Evolutionary conservation across 768 basidiomycete genomes (phyloP).

Genomic region (Mycena amicta): DNA sequence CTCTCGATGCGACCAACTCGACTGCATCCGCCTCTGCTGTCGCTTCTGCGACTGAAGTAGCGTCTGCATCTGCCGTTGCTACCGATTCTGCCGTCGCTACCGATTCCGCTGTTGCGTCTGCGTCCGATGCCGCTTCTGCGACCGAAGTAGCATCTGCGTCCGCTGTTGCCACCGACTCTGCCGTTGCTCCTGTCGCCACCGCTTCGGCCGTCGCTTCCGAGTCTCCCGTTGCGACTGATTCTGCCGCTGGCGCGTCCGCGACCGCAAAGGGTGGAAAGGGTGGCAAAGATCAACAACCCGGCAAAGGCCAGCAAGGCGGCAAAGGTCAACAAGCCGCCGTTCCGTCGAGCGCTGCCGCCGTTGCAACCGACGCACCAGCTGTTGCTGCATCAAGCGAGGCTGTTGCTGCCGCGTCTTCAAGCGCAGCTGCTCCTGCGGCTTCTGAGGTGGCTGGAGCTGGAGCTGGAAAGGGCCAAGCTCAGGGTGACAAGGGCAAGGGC

Average conservation of each 20-base stretch:
- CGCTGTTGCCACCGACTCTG: background rate
- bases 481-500: no score
- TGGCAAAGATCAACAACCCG: background rate
- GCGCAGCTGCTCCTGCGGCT: background rate
- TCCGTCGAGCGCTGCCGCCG: background rate
- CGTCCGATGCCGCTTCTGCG: background rate
- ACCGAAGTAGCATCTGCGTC: background rate
- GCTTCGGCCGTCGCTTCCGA: background rate
- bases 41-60: background rate
- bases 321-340: background rate
- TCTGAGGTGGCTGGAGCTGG: no score
- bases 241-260: background rate
- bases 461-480: no score
- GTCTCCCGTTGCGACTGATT: background rate
- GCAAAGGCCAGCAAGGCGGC: background rate
- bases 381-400: background rate
- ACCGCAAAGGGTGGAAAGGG: background rate
- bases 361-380: background rate
- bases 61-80: background rate
- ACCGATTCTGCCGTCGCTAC: background rate
- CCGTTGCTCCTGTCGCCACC: background rate
- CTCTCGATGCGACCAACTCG: background rate
- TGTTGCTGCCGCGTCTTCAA: background rate
- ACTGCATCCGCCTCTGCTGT: background rate
- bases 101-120: background rate